Conservation (phyloP, 2,329 filamentous ascomycete genomes). For the Colletotrichum falcatum region DNA sequence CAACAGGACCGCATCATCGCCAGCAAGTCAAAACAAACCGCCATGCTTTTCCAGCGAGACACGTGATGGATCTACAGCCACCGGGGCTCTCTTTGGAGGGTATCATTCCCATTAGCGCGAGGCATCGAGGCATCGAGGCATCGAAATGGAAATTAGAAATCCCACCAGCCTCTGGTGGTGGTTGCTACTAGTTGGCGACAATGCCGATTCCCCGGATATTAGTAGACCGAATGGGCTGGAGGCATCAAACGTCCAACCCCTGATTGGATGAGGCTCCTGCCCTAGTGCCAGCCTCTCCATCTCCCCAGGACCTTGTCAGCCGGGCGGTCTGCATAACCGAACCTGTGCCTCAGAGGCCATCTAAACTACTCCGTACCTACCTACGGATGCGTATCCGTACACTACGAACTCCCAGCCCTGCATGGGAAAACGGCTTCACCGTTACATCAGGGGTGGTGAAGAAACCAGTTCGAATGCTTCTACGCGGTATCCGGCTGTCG, state of each 20-base stretch:
- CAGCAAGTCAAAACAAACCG: background rate
- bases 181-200: constrained; percentile 34
- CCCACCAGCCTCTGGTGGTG: constrained; percentile 1
- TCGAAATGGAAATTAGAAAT: constrained; percentile 29
- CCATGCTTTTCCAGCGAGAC: constrained; percentile 6
- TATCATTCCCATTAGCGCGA: background rate
- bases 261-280: constrained; percentile 21
- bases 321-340: constrained; percentile 24
- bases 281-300: background rate
- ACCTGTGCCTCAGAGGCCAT: constrained; percentile 7
- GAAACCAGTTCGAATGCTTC: background rate
- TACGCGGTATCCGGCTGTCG: too few species aligned
- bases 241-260: constrained; percentile 11
- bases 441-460: constrained; percentile 7
- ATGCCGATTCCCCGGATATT: constrained; percentile 12
- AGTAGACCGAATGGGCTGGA: constrained; percentile 7
- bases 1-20: constrained; percentile 21
- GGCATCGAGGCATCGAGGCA: constrained; percentile 28
- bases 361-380: too few species aligned
- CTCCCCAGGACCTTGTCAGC: constrained; percentile 3
- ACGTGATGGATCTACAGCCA: background rate
- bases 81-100: background rate
- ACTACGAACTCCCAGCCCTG: constrained; percentile 4
- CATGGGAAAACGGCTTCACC: background rate
- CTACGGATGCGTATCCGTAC: too few species aligned